Evolutionary conservation across 257 asterid species (phyloP).

Genomic region (Avicennia marina): DNA sequence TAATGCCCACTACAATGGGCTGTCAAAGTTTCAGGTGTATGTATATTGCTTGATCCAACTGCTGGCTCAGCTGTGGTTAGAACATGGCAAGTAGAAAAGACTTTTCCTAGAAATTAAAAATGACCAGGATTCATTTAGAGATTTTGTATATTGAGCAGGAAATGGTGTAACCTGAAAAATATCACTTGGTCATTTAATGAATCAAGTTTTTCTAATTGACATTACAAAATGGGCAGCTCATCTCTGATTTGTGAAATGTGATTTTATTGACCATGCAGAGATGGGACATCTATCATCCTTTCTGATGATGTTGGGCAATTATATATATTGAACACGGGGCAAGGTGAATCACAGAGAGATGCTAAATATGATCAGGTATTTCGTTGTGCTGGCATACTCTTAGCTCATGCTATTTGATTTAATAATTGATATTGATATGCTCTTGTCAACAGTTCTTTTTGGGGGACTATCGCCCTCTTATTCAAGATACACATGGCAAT

Average conservation of each 20-base stretch:
- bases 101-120: background rate
- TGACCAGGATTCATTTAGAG: background rate
- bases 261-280: conserved; percentile 38
- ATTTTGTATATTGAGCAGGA: background rate
- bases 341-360: conserved; percentile 93
- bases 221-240: conserved; percentile 3
- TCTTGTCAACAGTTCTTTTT: conserved; percentile 72
- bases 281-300: conserved; percentile 93
- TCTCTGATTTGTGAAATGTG: background rate
- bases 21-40: background rate
- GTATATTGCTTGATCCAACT: background rate
- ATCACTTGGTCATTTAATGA: conserved; percentile 1
- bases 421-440: conserved; percentile 20
- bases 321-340: conserved; percentile 83
- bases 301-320: conserved; percentile 96
- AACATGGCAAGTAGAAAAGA: background rate
- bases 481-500: conserved; percentile 90
- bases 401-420: conserved; percentile 12
- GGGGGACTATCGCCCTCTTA: conserved; percentile 94
- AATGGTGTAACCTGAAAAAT: background rate
- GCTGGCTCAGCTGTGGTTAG: conserved; percentile 8
- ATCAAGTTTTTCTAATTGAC: conserved; percentile 2
- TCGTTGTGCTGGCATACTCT: background rate
- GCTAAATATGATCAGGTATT: conserved; percentile 92
- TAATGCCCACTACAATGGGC: conserved; percentile 1